A percentile compares a stretch with the other conserved stretches of the same genome.
phyloP scores from a whole-genome alignment of 2,329 filamentous ascomycete species.

The Colletotrichum falcatum region DNA sequence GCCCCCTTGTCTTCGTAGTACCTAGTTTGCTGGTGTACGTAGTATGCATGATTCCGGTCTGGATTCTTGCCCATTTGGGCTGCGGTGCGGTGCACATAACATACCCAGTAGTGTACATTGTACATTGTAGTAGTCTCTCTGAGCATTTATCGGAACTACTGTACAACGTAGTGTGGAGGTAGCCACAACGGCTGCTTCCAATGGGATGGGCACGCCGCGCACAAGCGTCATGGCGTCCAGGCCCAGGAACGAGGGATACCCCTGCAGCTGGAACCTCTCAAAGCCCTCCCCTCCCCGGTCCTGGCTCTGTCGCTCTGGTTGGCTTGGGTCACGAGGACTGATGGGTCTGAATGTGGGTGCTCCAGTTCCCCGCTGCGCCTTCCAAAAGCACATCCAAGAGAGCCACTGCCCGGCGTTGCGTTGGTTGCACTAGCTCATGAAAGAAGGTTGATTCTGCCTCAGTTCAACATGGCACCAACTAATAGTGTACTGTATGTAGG shows the following conservation, averaged over 20 bases:
- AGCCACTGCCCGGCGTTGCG: not conserved
- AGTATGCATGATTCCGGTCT: not conserved
- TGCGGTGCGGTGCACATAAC: no score
- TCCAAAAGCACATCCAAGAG: slow-evolving; percentile 9
- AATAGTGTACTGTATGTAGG: not conserved
- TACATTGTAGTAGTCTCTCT: no score
- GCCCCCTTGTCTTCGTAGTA: not conserved
- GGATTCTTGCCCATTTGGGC: not conserved
- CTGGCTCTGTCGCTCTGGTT: slow-evolving; percentile 3
- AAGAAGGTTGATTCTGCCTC: not conserved
- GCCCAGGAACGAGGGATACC: slow-evolving; percentile 9
- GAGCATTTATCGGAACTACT: not conserved
- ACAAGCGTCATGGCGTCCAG: slow-evolving; percentile 2
- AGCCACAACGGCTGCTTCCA: slow-evolving; percentile 1
- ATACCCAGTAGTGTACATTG: no score
- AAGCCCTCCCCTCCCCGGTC: not conserved
- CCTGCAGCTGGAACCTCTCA: slow-evolving; percentile 10
- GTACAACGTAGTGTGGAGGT: no score
- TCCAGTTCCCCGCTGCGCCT: slow-evolving; percentile 19
- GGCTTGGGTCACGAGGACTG: slow-evolving; percentile 12
- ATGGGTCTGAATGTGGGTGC: slow-evolving; percentile 15
- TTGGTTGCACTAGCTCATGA: not conserved
- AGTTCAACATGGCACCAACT: not conserved
- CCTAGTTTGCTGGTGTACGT: no score
- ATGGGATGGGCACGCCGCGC: not conserved